Conservation (phyloP, 2,329 filamentous ascomycete genomes). For the Clonostachys byssicola region DNA sequence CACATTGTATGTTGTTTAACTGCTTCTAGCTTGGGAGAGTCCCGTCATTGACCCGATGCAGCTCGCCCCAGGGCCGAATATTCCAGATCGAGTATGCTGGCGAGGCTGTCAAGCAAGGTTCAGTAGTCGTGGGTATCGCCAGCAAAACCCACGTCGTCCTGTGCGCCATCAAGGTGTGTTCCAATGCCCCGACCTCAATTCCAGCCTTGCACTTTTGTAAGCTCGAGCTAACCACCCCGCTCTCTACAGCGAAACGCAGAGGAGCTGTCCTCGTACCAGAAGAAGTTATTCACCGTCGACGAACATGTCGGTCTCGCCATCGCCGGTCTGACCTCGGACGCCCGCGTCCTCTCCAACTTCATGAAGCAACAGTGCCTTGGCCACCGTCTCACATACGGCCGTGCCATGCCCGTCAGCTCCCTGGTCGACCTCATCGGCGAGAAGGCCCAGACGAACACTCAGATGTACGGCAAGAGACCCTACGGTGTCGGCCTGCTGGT, state of each 20-base stretch:
- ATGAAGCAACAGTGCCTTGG: conserved; percentile 99
- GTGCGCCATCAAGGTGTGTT: conserved; percentile 84
- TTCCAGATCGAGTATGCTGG: conserved; percentile 99
- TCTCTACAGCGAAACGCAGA: conserved; percentile 82
- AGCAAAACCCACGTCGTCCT: conserved; percentile 98
- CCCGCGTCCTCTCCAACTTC: conserved; percentile 98
- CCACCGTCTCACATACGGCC: conserved; percentile 92
- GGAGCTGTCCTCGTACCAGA: conserved; percentile 99
- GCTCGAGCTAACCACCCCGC: not conserved
- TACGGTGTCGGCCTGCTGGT: conserved; percentile 94
- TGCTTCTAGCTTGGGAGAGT: conserved; percentile 8
- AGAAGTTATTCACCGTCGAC: conserved; percentile 97
- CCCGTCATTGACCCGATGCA: conserved; percentile 32
- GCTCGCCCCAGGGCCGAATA: conserved; percentile 97
- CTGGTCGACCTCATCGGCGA: conserved; percentile 91
- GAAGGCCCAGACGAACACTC: conserved; percentile 96
- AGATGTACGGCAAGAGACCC: conserved; percentile 92
- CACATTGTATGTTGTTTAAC: conserved; percentile 73
- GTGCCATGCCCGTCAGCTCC: conserved; percentile 83
- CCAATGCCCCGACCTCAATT: conserved; percentile 3
- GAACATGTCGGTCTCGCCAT: conserved; percentile 94
- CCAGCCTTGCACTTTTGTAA: conserved; percentile 2
- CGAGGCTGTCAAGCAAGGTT: conserved; percentile 98
- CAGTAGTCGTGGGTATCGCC: conserved; percentile 92
- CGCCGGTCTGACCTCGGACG: conserved; percentile 93